These are phyloP conservation scores for Suhomyces kilbournensis DNA, from an alignment of 805 yeast species.

Conservation along the genomic window DNA sequence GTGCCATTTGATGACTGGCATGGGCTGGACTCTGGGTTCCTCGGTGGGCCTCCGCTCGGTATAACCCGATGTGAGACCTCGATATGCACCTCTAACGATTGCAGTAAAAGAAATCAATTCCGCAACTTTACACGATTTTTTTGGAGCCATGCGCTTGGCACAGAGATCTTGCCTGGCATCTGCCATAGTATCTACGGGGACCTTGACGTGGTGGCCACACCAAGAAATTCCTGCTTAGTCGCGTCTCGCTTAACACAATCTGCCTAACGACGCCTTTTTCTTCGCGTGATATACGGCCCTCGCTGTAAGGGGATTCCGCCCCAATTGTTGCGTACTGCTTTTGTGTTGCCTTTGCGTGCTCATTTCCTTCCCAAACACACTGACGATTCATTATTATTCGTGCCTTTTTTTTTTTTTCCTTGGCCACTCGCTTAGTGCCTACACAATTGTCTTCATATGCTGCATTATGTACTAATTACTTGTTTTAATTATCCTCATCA, in stretches of 20 bases:
- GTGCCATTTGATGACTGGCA: too few relatives aligned
- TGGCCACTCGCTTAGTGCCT: not conserved
- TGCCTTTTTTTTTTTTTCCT: not conserved
- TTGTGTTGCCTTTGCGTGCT: not conserved
- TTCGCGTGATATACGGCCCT: not conserved
- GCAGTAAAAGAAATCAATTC: not conserved
- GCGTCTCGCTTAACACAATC: not conserved
- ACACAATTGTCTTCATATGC: not conserved
- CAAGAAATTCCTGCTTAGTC: not conserved
- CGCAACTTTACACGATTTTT: not conserved
- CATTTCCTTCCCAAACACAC: not conserved
- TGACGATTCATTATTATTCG: not conserved
- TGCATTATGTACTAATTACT: not conserved
- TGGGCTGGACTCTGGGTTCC: too few relatives aligned
- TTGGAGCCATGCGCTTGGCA: not conserved
- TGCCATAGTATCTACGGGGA: not conserved
- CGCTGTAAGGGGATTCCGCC: not conserved
- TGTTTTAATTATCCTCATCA: conserved; percentile 5
- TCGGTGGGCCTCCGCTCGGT: not conserved
- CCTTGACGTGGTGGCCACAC: not conserved
- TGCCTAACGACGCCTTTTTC: not conserved
- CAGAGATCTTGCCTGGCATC: not conserved
- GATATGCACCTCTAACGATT: not conserved
- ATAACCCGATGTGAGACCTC: not conserved
- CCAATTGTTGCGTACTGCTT: not conserved